A percentile compares a stretch with the other conserved stretches of the same genome.
Evolutionary conservation across 768 basidiomycete genomes (phyloP).

Genomic region (Trametes sanguinea): DNA sequence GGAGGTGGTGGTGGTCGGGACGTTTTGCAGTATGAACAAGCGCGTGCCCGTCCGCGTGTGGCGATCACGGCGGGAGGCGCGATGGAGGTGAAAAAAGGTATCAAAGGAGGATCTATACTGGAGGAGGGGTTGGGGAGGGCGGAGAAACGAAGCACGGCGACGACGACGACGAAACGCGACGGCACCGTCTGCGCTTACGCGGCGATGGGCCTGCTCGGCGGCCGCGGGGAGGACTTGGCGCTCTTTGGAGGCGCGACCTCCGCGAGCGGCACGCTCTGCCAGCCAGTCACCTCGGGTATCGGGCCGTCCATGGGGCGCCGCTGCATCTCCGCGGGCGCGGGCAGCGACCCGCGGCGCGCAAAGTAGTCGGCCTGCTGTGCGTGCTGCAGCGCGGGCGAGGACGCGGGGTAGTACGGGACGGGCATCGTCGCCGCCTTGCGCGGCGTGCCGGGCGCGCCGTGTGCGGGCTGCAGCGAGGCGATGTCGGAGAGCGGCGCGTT

Average conservation of each 20-base stretch:
- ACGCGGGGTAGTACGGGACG: conserved; percentile 25
- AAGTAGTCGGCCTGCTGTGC: conserved; percentile 29
- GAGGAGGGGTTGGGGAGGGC: not conserved
- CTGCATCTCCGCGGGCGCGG: conserved; percentile 23
- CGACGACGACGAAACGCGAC: not conserved
- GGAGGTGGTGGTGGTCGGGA: not conserved
- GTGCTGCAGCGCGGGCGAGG: conserved; percentile 18
- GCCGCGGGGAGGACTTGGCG: conserved; percentile 25
- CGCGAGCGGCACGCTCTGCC: conserved; percentile 36
- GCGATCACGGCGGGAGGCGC: not conserved
- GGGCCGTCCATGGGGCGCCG: conserved; percentile 20
- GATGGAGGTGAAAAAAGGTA: conserved; percentile 11
- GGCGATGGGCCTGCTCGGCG: conserved; percentile 29
- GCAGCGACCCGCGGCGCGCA: conserved; percentile 29
- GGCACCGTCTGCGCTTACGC: conserved; percentile 22
- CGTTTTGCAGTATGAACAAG: conserved; percentile 23
- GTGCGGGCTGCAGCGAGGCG: conserved; percentile 45
- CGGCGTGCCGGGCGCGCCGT: conserved; percentile 26
- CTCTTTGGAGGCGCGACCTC: conserved; percentile 29
- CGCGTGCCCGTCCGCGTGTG: conserved; percentile 20
- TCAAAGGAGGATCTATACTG: conserved; percentile 14
- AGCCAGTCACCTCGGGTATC: conserved; percentile 38
- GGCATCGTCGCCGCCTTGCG: conserved; percentile 35
- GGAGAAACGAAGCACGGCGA: conserved; percentile 1
- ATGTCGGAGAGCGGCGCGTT: conserved; percentile 73